A percentile compares a stretch with the other conserved stretches of the same genome.
These are phyloP conservation scores for Candida multigemmis DNA, from an alignment of 805 yeast genomes.

Conservation along the genomic window DNA sequence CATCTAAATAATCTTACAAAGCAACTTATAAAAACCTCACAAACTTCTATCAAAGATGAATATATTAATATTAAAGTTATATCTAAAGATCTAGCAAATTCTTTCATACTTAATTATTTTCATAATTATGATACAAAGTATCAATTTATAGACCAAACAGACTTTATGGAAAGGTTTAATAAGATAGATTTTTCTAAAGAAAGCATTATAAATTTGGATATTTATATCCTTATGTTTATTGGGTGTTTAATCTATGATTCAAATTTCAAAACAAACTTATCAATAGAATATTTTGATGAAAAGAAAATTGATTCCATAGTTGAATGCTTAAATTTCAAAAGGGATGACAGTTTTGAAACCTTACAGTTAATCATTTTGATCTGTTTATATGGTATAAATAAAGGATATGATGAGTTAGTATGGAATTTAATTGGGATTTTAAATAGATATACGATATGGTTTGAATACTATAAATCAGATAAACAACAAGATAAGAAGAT, in stretches of 20 bases:
- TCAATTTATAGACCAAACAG: conserved; percentile 21
- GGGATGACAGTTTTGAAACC: conserved; percentile 14
- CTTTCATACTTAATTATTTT: conserved; percentile 24
- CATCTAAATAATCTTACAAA: conserved; percentile 1
- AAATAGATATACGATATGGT: conserved; percentile 14
- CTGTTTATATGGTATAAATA: conserved; percentile 19
- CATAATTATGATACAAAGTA: conserved; percentile 26
- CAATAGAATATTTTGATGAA: conserved; percentile 20
- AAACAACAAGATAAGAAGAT: conserved; percentile 7
- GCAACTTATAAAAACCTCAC: background rate
- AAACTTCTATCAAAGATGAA: conserved; percentile 15
- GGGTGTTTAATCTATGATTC: conserved; percentile 30
- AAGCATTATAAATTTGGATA: conserved; percentile 26
- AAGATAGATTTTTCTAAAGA: conserved; percentile 23
- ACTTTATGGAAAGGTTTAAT: conserved; percentile 11
- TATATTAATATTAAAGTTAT: conserved; percentile 26
- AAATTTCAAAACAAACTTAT: conserved; percentile 10
- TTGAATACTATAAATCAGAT: conserved; percentile 10
- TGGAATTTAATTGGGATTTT: conserved; percentile 30
- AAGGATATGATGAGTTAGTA: conserved; percentile 15
- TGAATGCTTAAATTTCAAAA: conserved; percentile 21
- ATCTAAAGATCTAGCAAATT: conserved; percentile 16
- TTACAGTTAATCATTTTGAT: conserved; percentile 22
- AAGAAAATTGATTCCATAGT: conserved; percentile 21
- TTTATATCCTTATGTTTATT: conserved; percentile 27